Evolutionary conservation across 768 basidiomycete genomes (phyloP).

Genomic region (Psilocybe azurescens): DNA sequence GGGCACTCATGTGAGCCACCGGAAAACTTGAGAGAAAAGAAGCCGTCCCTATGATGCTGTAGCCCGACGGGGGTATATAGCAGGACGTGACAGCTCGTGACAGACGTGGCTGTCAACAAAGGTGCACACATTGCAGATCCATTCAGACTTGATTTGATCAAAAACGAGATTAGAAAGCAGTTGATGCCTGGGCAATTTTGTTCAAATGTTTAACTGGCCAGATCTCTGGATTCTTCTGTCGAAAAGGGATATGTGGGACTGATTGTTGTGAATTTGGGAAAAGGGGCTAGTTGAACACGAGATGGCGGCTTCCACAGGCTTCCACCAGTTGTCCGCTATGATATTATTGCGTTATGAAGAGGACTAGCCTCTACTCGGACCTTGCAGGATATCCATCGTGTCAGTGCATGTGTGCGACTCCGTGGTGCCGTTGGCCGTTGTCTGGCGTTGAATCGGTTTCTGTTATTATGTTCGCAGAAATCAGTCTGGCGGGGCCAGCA

Average conservation of each 20-base stretch:
- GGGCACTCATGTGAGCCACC: not conserved
- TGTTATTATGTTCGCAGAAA: not conserved
- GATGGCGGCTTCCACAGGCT: not conserved
- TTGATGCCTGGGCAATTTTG: not conserved
- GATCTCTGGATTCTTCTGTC: not conserved
- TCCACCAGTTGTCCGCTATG: not conserved
- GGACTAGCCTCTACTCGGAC: not conserved
- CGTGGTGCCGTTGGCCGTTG: not conserved
- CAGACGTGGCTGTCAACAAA: not conserved
- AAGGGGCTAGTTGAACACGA: not conserved
- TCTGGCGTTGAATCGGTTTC: too few relatives aligned
- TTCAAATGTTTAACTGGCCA: not conserved
- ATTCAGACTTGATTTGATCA: not conserved
- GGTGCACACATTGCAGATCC: not conserved
- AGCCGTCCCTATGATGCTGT: not conserved
- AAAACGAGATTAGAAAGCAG: not conserved
- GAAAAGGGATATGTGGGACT: not conserved
- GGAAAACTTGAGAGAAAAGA: not conserved
- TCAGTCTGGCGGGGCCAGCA: not conserved
- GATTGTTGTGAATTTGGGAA: not conserved
- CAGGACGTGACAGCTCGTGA: not conserved
- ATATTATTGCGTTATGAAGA: not conserved
- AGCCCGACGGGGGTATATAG: not conserved
- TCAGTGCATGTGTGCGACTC: not conserved
- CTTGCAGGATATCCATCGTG: not conserved